Evolutionary conservation across 345 rosid species (phyloP), one percentile per base, ranked within the genome.

Genomic region (Heritiera fomes): DNA sequence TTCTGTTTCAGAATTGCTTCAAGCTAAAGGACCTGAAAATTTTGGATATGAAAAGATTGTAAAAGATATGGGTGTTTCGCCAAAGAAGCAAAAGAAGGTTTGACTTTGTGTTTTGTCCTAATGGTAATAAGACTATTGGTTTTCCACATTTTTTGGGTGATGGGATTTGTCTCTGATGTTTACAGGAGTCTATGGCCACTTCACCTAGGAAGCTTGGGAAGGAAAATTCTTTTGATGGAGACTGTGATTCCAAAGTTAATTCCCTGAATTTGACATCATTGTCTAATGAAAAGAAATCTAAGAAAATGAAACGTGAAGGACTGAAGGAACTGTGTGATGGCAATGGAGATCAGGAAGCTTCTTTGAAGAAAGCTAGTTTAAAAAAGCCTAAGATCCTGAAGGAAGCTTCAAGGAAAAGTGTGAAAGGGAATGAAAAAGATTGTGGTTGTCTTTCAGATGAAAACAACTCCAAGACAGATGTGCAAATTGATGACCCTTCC

Each of bases 1-100:
- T 47, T 91, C 93, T 6, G 97, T 92, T 78, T 91, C 89, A 2
- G 91, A 94, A 72, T 75, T 92, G 86, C 86, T 94, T 50, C 74
- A 80, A 72, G 75, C 78, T 63, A 83, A 80, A 71, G 92, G 92
- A 52, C 80, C 83, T 62, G 89, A 80, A 6, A 85, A 73, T 79
- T 80, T 80, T 6, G 67, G 32, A 68, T 79, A 68, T 78, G 77
- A 72, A 43, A 82, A 75, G 83, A 23, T 69, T 50, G 82, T 49
- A 34, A 67, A 77, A 59, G 80, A 78, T 32, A 41, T 3, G 3
- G 79, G 73, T 40, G 75, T 60, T 82, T 83, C 84, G 40, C 80
- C 84, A 59, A 80, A 82, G 32, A 86, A 85, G 73, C 5, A 62
- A 23, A 40, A 52, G 13, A 78, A 85, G 91, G 90, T 90, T 45